Percentiles rank a stretch among this genome's conserved stretches.
Evolutionary conservation across 2,329 filamentous ascomycete genomes (phyloP).

Genomic region (Colletotrichum lupini): DNA sequence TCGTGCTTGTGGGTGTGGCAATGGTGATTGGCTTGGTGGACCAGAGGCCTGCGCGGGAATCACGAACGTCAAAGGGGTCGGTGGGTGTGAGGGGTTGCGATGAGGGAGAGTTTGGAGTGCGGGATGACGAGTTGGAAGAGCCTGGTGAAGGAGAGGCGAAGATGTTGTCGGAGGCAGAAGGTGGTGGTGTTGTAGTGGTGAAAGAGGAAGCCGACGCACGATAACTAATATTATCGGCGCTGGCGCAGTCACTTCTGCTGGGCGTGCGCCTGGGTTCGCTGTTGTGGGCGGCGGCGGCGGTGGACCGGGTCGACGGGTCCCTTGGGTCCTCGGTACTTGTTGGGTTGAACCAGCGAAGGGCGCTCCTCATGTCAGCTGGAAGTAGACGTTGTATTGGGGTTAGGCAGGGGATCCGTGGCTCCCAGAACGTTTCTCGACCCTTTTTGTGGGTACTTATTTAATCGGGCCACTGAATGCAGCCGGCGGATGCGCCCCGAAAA

Average conservation of each 20-base stretch:
- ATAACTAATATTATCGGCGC: conserved; percentile 51
- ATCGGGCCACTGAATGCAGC: conserved; percentile 35
- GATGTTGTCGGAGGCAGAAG: conserved; percentile 36
- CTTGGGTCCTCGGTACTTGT: conserved; percentile 39
- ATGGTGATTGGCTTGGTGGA: conserved; percentile 51
- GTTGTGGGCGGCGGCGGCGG: conserved; percentile 37
- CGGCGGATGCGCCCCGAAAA: conserved; percentile 34
- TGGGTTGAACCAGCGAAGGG: conserved; percentile 37
- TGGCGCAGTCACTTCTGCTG: conserved; percentile 32
- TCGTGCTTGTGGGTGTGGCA: conserved; percentile 39
- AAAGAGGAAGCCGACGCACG: conserved; percentile 44
- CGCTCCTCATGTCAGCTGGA: conserved; percentile 38
- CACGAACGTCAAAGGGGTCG: conserved; percentile 41
- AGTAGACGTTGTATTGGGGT: conserved; percentile 34
- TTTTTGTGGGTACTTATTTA: conserved; percentile 37
- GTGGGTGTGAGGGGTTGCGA: conserved; percentile 58
- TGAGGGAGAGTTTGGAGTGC: conserved; percentile 51
- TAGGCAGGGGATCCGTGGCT: conserved; percentile 34
- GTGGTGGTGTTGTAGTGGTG: conserved; percentile 40
- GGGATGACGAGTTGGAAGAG: conserved; percentile 45
- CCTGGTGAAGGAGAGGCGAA: conserved; percentile 42
- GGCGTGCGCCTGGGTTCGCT: conserved; percentile 29
- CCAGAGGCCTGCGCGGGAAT: conserved; percentile 36
- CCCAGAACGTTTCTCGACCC: conserved; percentile 37
- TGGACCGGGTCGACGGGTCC: conserved; percentile 38